Base-by-base conservation (phyloP, 2,329 filamentous ascomycete genomes). In the Fusarium coicis region DNA sequence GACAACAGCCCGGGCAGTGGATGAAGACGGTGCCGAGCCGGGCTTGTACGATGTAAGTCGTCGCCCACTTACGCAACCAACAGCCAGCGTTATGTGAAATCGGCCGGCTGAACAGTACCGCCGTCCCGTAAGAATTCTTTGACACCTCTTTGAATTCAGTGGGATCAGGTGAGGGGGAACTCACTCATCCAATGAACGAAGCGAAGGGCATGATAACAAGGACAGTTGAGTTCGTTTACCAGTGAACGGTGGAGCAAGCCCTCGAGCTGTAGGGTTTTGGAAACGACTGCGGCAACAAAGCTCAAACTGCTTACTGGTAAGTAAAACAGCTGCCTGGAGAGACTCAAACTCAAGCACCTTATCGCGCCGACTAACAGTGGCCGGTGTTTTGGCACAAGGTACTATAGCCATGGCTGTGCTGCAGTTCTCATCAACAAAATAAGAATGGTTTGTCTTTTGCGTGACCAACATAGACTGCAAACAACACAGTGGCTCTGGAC, bases 331-430 rank as follows among this genome's bases (percentile, higher is more conserved):
- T 72, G 46, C 55, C 43, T 58, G 40, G 21, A 65, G 32, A 54
- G 40, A 54, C 39, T 30, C 30, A 70, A 73, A 70, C 60, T 63
- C 43, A 73, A 64, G 70, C 40, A 50, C 34, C 26, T 56, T 56
- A 42, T 73, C 50, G 58, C 47, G 47, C 70, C 70, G 66, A 73
- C 47, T 71, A 30, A 26, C 21, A 43, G 30, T 34, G 18, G 23
- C 32, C 14, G 37, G 37, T 19, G 23, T 53, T n/a, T 28, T 53
- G 34, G 21, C 26, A n/a, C 26, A 30, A 53, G 14, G n/a, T 30
- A 30, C 7, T 7, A 10, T 28, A 57, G 30, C 23, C n/a, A 28
- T n/a, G n/a, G 30, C 54, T 36, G n/a, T 14, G n/a, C 40, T 49
- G 39, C 10, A 26, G 42, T 57, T 26, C 19, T 34, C 30, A 46